Conservation (phyloP, 148 eudicot genomes). For the Chenopodium quinoa region DNA sequence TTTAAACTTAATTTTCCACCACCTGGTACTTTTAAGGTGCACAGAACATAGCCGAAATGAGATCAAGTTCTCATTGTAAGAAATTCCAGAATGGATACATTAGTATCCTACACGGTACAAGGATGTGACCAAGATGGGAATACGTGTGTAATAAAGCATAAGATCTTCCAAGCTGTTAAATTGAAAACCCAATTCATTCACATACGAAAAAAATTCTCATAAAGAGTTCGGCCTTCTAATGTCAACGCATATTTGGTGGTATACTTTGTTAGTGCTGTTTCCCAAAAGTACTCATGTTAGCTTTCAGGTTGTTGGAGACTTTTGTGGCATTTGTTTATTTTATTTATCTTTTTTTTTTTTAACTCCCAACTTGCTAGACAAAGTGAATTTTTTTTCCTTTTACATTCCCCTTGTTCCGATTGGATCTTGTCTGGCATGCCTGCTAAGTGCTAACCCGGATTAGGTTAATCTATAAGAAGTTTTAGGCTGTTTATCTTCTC, state of each 20-base stretch:
- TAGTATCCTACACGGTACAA: no score
- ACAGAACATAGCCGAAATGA: no score
- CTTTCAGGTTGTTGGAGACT: neutral
- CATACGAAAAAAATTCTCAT: neutral
- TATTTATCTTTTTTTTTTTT: neutral
- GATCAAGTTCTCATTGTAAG: no score
- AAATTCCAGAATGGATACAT: no score
- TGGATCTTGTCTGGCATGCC: no score
- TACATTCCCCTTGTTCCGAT: no score
- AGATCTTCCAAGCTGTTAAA: neutral
- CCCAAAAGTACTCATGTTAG: neutral
- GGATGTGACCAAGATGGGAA: no score
- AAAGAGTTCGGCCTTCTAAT: neutral
- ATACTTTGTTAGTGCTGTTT: neutral
- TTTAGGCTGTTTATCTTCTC: no score
- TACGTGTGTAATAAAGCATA: neutral
- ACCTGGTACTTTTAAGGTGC: no score
- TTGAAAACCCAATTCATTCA: neutral
- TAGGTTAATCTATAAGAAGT: no score
- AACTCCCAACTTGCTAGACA: neutral
- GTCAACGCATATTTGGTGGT: constrained; percentile 10
- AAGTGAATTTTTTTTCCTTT: neutral
- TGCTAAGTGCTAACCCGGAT: no score
- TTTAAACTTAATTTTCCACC: no score
- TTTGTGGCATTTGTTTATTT: neutral